Base-by-base conservation (phyloP, 2,329 filamentous ascomycete genomes). In the Kalmusia sp. region DNA sequence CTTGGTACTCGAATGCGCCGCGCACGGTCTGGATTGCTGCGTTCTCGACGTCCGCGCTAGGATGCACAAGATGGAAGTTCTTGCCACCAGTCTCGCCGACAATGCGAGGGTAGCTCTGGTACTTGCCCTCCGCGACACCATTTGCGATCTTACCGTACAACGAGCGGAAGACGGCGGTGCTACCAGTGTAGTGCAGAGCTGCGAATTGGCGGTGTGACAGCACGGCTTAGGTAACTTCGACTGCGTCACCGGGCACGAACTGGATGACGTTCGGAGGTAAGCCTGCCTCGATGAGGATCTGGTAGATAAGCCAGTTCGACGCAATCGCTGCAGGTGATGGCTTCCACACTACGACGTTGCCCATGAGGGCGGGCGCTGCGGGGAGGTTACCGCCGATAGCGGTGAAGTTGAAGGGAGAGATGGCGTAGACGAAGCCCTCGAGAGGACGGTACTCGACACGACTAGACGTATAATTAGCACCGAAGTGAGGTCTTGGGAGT, bases 261-360 rank as follows among this genome's bases (percentile, higher is more conserved):
- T 97, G 93, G 61, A 98, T 92, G 48, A 97, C 93, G 63, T 93
- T 87, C 67, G 86, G 85, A 31, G 93, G 93, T 46, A 98, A 85
- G 33, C 93, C 93, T 24, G 93, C 92, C 79, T 98, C 93, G 22
- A 95, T 80, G 14, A 98, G 83, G 72, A 97, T 96, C 73, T 93
- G 84, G 80, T 96, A 93, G 38, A 96, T 81, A 51, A 98, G 81
- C 86, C 90, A 96, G 80, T 93, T 96, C 58, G 90, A 92, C n/a
- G 89, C 89, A 58, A 96, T 90, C 33, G 93, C 91, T 14, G 82
- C 88, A 63, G 93, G 91, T 11, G 90, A 95, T 14, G 93, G 93
- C 82, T 97, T 97, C 93, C 93, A 97, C 40, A 97, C 79, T 4
- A 96, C 92, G 1, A 97, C 93, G 75, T 97, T 97, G 53, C 93